Conservation (phyloP, 768 basidiomycete genomes). For the Podaxis sp. region DNA sequence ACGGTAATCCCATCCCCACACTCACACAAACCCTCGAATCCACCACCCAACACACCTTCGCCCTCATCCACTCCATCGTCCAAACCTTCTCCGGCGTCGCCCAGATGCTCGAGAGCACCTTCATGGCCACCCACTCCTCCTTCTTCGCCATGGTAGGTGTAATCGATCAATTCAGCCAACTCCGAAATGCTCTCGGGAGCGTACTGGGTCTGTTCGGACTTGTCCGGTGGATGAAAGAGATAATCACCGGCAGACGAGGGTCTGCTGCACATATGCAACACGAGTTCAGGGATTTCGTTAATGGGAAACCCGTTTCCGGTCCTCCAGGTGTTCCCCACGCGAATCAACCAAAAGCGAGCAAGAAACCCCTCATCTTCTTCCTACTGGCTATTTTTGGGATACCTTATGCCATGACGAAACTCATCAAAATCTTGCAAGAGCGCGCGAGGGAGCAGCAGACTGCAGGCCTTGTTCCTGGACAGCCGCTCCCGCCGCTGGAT, state of each 20-base stretch:
- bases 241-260: slow-evolving; percentile 42
- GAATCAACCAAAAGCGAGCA: slow-evolving; percentile 59
- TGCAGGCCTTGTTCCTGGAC: slow-evolving; percentile 30
- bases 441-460: slow-evolving; percentile 40
- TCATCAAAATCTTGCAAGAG: slow-evolving; percentile 74
- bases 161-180: slow-evolving; percentile 89
- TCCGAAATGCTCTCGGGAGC: slow-evolving; percentile 90
- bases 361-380: slow-evolving; percentile 92
- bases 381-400: slow-evolving; percentile 91
- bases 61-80: slow-evolving; percentile 91
- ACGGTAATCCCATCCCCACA: slow-evolving; percentile 56
- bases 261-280: slow-evolving; percentile 39
- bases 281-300: slow-evolving; percentile 79
- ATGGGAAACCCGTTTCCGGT: slow-evolving; percentile 50
- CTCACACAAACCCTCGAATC: slow-evolving; percentile 87
- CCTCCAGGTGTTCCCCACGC: slow-evolving; percentile 19
- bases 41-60: slow-evolving; percentile 90
- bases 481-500: slow-evolving; percentile 59
- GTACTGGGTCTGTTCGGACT: slow-evolving; percentile 92
- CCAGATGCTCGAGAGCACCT: slow-evolving; percentile 96
- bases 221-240: slow-evolving; percentile 77
- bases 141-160: slow-evolving; percentile 98
- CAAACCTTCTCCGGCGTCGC: slow-evolving; percentile 93
- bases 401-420: slow-evolving; percentile 89
- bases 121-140: slow-evolving; percentile 94